Base-by-base conservation (phyloP, 139 green algal genomes). In the Spirogloea muscicola region DNA sequence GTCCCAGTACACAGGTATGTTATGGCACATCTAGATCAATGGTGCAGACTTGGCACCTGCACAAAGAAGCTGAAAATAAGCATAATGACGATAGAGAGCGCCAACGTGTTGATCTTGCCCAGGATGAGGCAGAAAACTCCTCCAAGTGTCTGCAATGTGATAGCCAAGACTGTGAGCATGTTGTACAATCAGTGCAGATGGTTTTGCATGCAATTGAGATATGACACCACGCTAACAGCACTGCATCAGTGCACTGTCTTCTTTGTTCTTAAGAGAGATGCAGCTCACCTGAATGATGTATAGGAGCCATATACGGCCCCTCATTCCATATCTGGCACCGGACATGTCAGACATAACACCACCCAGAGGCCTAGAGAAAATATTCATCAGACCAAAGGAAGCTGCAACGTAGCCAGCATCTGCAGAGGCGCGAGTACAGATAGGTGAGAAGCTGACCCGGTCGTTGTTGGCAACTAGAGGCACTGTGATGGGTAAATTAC, bases 341-440 rank as follows among this genome's bases (percentile, higher is more conserved):
- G 40, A 0, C 18, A 84, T 21, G 62, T 96, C 90, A 7, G 89
- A 93, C 0, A 71, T 43, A 25, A 80, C 72, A 21, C 72, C 5
- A 88, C 31, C 38, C 88, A 88, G 21, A 90, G 92, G 86, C 27
- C 94, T 84, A 0, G 87, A 87, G 84, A 93, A 90, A 43, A 98
- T 67, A 86, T 98, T 98, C 79, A 91, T 89, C 7, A 96, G 66
- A 37, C 90, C 91, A 61, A 96, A 96, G 40, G 91, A 72, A 5
- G 62, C 59, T 68, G 59, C 59, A n/a, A n/a, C n/a, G n/a, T n/a
- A n/a, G n/a, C n/a, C n/a, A n/a, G n/a, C n/a, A n/a, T n/a, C n/a
- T n/a, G n/a, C n/a, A n/a, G n/a, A n/a, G n/a, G n/a, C n/a, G n/a
- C n/a, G n/a, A n/a, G n/a, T n/a, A n/a, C n/a, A n/a, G n/a, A n/a